phyloP scores from a whole-genome alignment of 225 moss, liverwort and hornwort genomes.

The Pseudoscleropodium purum region DNA sequence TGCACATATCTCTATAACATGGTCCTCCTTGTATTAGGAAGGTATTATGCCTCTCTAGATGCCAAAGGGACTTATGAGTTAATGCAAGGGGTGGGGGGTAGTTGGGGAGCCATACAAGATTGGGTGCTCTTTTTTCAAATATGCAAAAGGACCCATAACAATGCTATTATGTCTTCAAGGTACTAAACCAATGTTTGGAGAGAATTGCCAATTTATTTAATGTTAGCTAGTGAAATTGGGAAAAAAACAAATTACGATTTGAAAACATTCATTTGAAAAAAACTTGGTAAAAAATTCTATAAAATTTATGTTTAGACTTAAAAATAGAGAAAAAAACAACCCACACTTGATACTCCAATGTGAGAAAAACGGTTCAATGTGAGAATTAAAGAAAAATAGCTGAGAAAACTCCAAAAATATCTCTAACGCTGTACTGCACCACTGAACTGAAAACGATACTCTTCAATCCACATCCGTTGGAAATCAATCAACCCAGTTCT shows the following conservation, averaged over 20 bases:
- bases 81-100: background rate
- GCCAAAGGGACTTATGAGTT: accelerated
- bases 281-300: background rate
- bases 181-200: accelerated
- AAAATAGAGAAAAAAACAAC: too few relatives aligned
- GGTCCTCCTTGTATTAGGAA: accelerated
- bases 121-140: accelerated
- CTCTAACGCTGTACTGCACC: background rate
- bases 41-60: background rate
- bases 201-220: background rate
- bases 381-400: background rate
- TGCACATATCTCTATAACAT: background rate
- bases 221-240: background rate
- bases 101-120: background rate
- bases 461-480: background rate
- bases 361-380: too few relatives aligned
- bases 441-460: background rate
- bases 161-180: background rate
- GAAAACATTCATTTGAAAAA: too few relatives aligned
- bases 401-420: background rate
- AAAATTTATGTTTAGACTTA: background rate
- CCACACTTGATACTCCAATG: too few relatives aligned
- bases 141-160: background rate
- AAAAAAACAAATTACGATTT: background rate
- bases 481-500: background rate